Conservation (phyloP, 2,329 filamentous ascomycete genomes). For the Paraphaeosphaeria minitans region DNA sequence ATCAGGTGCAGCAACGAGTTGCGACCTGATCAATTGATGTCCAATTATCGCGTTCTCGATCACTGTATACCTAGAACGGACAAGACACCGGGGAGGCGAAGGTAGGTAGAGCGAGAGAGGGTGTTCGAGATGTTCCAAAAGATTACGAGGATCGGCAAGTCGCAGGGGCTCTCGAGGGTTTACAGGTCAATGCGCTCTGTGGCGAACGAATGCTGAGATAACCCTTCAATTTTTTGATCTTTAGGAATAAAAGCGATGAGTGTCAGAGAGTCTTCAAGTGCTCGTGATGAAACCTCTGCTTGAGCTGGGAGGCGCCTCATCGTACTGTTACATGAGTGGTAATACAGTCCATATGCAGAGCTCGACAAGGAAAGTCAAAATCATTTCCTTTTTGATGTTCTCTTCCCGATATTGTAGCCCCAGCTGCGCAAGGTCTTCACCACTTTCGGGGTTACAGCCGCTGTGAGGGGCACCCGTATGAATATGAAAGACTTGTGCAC, state of each 20-base stretch:
- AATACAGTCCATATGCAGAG: not conserved
- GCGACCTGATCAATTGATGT: constrained; percentile 1
- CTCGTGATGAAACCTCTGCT: not conserved
- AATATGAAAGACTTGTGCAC: constrained; percentile 97
- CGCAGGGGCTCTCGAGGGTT: not conserved
- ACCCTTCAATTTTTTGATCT: not conserved
- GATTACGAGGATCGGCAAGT: not conserved
- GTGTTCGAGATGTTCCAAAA: not conserved
- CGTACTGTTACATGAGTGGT: not conserved
- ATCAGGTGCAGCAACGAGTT: constrained; percentile 9
- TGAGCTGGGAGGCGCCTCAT: not conserved
- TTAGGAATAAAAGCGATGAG: not conserved
- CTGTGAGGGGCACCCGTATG: constrained; percentile 82
- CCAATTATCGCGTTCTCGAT: not conserved
- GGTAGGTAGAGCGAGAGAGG: not conserved
- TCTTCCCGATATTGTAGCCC: constrained; percentile 92
- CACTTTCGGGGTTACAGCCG: constrained; percentile 84
- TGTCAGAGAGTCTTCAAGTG: not conserved
- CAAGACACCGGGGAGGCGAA: not conserved
- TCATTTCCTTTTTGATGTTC: constrained; percentile 46
- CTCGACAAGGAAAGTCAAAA: not conserved
- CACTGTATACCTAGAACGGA: not conserved
- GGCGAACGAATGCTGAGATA: not conserved
- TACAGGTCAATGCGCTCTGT: not conserved
- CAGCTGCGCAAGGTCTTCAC: constrained; percentile 81